phyloP scores from a whole-genome alignment of 805 yeast species.

The Wickerhamomyces tratensis region DNA sequence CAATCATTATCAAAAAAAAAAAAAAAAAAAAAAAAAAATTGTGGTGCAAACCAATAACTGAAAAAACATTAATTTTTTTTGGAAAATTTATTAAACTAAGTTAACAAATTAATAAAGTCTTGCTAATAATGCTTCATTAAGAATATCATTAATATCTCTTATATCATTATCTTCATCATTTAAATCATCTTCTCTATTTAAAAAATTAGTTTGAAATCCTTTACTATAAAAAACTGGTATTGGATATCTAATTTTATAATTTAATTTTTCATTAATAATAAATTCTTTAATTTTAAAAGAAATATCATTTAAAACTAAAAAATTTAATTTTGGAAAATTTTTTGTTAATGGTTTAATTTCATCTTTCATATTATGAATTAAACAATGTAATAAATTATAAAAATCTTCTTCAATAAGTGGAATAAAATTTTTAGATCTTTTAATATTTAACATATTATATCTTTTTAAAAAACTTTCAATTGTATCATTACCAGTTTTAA shows the following conservation, averaged over 20 bases:
- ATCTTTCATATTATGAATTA: constrained; percentile 26
- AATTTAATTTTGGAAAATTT: constrained; percentile 23
- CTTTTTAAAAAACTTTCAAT: constrained; percentile 18
- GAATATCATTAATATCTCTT: background rate
- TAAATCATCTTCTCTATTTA: background rate
- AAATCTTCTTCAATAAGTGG: constrained; percentile 23
- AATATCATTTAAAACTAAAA: constrained; percentile 29
- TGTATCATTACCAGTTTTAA: constrained; percentile 30
- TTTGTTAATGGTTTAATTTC: constrained; percentile 26
- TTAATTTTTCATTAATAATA: constrained; percentile 1
- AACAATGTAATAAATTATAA: constrained; percentile 23
- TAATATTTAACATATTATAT: constrained; percentile 16
- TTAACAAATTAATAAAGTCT: too few species aligned
- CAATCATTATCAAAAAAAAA: too few species aligned
- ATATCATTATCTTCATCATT: background rate
- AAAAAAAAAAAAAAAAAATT: too few species aligned
- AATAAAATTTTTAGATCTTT: constrained; percentile 12
- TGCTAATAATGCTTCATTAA: too few species aligned
- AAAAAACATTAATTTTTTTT: too few species aligned
- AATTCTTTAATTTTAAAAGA: constrained; percentile 22
- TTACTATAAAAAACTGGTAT: constrained; percentile 26
- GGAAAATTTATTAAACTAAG: too few species aligned
- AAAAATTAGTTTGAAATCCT: constrained; percentile 21
- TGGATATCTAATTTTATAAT: constrained; percentile 18
- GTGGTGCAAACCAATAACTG: too few species aligned